Conservation (phyloP, 257 asterid species). For the Echium plantagineum region DNA sequence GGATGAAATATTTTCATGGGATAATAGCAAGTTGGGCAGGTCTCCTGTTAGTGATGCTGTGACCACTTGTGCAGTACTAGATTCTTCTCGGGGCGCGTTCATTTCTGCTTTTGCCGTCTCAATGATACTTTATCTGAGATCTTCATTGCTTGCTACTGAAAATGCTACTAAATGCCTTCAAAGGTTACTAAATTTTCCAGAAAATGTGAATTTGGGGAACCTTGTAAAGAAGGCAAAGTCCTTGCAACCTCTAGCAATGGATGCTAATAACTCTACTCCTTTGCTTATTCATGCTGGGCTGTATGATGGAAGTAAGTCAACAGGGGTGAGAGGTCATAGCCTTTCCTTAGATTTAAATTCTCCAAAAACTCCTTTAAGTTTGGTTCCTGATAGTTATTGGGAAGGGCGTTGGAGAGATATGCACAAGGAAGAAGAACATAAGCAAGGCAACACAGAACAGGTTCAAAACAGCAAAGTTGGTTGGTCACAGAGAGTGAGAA, state of each 20-base stretch:
- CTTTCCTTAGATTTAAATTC: conserved; percentile 45
- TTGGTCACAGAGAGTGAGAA: conserved; percentile 58
- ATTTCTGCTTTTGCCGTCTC: conserved; percentile 86
- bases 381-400: conserved; percentile 70
- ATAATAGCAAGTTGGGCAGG: conserved; percentile 31
- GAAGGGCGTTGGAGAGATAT: conserved; percentile 85
- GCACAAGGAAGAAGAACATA: conserved; percentile 56
- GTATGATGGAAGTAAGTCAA: conserved; percentile 31
- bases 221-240: conserved; percentile 60
- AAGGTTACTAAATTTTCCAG: conserved; percentile 69
- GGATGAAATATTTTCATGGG: conserved; percentile 71
- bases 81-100: conserved; percentile 76
- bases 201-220: conserved; percentile 41
- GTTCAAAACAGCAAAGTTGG: conserved; percentile 32
- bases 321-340: conserved; percentile 41
- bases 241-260: conserved; percentile 52
- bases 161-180: conserved; percentile 75
- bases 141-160: conserved; percentile 81
- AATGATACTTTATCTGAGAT: conserved; percentile 69
- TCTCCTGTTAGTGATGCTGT: conserved; percentile 23
- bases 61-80: conserved; percentile 38
- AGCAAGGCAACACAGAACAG: conserved; percentile 22
- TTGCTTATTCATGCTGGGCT: conserved; percentile 28
- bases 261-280: conserved; percentile 42
- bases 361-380: conserved; percentile 44